A percentile compares a stretch with the other conserved stretches of the same genome.
Conservation (phyloP, 768 basidiomycete species). For the Leccinum broughii region DNA sequence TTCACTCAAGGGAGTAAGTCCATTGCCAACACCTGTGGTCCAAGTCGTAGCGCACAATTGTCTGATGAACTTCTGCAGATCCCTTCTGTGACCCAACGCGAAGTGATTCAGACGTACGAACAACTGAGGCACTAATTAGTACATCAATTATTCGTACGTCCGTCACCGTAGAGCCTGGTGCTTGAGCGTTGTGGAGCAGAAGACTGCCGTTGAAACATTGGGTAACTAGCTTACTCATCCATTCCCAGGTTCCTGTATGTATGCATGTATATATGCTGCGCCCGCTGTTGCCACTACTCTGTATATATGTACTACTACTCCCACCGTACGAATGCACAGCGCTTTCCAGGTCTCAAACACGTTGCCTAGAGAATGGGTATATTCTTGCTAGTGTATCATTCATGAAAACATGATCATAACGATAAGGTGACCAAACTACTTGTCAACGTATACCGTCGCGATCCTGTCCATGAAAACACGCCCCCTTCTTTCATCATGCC, state of each 20-base stretch:
- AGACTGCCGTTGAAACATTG: neutral
- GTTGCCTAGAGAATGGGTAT: too few species aligned
- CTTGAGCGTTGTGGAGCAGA: neutral
- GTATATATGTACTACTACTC: too few species aligned
- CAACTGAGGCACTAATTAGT: neutral
- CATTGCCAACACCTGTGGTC: neutral
- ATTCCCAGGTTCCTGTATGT: neutral
- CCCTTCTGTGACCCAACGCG: neutral
- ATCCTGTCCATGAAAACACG: too few species aligned
- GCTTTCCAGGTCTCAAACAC: too few species aligned
- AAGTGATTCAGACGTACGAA: constrained; percentile 18
- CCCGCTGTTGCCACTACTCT: too few species aligned
- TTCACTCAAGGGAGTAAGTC: neutral
- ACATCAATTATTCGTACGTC: constrained; percentile 7
- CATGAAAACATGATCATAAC: too few species aligned
- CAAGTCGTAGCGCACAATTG: neutral
- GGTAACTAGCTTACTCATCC: neutral
- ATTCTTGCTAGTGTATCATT: too few species aligned
- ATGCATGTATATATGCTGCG: too few species aligned
- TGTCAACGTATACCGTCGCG: too few species aligned
- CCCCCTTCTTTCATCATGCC: neutral
- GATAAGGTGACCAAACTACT: too few species aligned
- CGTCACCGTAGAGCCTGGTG: constrained; percentile 1
- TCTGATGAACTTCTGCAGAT: neutral
- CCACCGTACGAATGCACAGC: too few species aligned